Evolutionary conservation across 805 yeast species (phyloP).

Genomic region (Ogataea populi-albae): DNA sequence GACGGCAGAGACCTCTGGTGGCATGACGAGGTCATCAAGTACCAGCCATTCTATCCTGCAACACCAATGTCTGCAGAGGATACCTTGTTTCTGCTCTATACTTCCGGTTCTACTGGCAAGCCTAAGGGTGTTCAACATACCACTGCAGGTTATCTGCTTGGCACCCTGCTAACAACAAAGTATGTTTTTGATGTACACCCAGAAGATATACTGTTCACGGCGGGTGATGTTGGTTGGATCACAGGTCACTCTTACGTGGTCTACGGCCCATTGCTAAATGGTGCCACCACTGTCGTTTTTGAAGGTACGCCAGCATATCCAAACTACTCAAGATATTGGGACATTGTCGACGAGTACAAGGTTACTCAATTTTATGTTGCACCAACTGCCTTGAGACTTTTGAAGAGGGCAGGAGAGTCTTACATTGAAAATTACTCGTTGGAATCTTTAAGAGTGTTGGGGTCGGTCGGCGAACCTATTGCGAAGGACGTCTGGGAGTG

Average conservation of each 20-base stretch:
- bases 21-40: constrained; percentile 66
- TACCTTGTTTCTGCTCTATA: constrained; percentile 75
- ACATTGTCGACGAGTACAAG: constrained; percentile 65
- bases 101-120: constrained; percentile 85
- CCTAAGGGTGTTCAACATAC: constrained; percentile 86
- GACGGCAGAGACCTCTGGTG: constrained; percentile 71
- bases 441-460: constrained; percentile 63
- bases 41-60: constrained; percentile 69
- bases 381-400: constrained; percentile 75
- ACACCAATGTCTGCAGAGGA: constrained; percentile 77
- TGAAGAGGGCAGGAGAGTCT: constrained; percentile 70
- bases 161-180: constrained; percentile 70
- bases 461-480: constrained; percentile 86
- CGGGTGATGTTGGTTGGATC: constrained; percentile 92
- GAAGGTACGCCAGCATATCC: constrained; percentile 91
- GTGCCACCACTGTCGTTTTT: constrained; percentile 76
- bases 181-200: constrained; percentile 75
- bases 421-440: constrained; percentile 61
- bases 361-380: constrained; percentile 82
- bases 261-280: constrained; percentile 75
- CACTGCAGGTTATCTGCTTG: constrained; percentile 75
- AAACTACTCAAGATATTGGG: constrained; percentile 76
- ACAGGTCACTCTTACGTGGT: constrained; percentile 84
- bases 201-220: constrained; percentile 75
- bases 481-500: constrained; percentile 87